These are phyloP conservation scores for Amorphotheca resinae DNA, from an alignment of 495 filamentous ascomycete genomes.

Conservation along the genomic window DNA sequence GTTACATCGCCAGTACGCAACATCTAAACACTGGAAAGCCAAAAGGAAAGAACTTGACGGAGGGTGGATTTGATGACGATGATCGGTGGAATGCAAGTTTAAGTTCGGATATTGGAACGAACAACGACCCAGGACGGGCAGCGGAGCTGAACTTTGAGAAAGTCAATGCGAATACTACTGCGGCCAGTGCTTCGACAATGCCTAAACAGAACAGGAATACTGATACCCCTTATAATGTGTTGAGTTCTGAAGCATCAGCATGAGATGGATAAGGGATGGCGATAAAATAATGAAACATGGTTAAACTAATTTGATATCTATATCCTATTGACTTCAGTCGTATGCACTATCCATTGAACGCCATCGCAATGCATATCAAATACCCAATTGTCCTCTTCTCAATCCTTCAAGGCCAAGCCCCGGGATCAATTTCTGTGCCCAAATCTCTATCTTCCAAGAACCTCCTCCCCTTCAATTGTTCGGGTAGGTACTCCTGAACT, in stretches of 20 bases:
- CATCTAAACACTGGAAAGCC: conserved; percentile 26
- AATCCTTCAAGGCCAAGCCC: conserved; percentile 13
- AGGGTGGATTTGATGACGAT: conserved; percentile 39
- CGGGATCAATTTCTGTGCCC: conserved; percentile 60
- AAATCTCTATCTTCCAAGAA: conserved; percentile 81
- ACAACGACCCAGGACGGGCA: conserved; percentile 48
- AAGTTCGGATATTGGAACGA: conserved; percentile 42
- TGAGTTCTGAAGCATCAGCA: conserved; percentile 28
- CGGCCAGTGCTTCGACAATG: conserved; percentile 14
- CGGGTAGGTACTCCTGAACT: conserved; percentile 80
- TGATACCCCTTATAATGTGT: conserved; percentile 28
- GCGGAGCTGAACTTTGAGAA: conserved; percentile 37
- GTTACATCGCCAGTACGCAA: conserved; percentile 32
- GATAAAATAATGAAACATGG: background rate
- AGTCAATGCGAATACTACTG: conserved; percentile 24
- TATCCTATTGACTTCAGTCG: background rate
- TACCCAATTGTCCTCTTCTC: background rate
- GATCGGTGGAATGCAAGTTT: conserved; percentile 45
- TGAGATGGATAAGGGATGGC: background rate
- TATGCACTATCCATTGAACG: background rate
- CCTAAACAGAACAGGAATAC: conserved; percentile 30
- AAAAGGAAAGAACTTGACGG: conserved; percentile 41
- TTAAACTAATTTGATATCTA: background rate
- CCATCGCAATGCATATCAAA: conserved; percentile 5
- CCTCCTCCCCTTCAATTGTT: conserved; percentile 46